Evolutionary conservation across 345 rosid species (phyloP).

Genomic region (Corchorus olitorius): DNA sequence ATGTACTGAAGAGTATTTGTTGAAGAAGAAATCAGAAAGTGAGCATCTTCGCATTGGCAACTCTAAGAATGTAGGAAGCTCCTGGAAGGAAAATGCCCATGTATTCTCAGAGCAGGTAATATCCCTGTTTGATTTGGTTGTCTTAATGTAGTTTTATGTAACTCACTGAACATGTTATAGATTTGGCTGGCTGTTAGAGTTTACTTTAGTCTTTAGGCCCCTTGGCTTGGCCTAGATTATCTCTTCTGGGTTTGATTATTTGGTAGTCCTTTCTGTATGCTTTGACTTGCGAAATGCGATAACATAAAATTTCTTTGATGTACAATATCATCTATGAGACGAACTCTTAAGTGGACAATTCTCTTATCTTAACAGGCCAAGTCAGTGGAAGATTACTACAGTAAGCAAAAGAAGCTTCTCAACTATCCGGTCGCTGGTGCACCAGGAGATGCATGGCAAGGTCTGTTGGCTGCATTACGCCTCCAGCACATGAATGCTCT

Average conservation of each 20-base stretch:
- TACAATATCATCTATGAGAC: background rate
- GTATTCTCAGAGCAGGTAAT: slow-evolving; percentile 63
- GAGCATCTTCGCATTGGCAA: slow-evolving; percentile 31
- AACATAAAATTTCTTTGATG: background rate
- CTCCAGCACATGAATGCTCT: slow-evolving; percentile 57
- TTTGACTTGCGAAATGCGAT: background rate
- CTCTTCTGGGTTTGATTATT: background rate
- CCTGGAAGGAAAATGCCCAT: slow-evolving; percentile 48
- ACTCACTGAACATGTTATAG: background rate
- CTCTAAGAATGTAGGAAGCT: slow-evolving; percentile 37
- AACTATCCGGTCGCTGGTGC: slow-evolving; percentile 68
- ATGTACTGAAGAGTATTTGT: slow-evolving; percentile 44
- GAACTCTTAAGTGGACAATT: background rate
- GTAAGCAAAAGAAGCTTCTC: slow-evolving; percentile 72
- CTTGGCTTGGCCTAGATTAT: background rate
- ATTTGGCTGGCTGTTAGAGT: background rate
- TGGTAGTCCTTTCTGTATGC: too few species aligned
- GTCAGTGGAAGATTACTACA: slow-evolving; percentile 83
- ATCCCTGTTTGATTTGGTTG: background rate
- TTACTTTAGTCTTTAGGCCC: background rate
- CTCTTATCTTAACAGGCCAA: slow-evolving; percentile 50
- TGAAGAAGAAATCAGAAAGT: slow-evolving; percentile 36
- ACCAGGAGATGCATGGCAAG: slow-evolving; percentile 81
- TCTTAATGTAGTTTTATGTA: background rate
- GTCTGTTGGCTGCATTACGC: slow-evolving; percentile 79